Percentiles rank a stretch among this genome's conserved stretches.
These are phyloP conservation scores for Coniochaeta sp. DNA, from an alignment of 2,329 filamentous ascomycete genomes.

Conservation along the genomic window DNA sequence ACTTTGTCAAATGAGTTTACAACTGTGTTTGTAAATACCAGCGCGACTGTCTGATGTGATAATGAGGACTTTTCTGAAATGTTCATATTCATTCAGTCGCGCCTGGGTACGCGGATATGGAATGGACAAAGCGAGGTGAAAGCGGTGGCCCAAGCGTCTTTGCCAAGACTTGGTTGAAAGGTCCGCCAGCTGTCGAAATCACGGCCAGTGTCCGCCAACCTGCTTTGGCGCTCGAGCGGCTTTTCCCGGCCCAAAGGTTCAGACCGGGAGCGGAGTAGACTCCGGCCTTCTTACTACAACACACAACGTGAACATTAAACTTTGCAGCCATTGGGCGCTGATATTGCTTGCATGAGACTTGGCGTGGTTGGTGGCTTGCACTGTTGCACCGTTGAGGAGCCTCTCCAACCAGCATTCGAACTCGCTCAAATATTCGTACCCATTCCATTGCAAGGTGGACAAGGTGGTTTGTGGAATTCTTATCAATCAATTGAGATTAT, in stretches of 20 bases:
- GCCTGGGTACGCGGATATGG: neutral
- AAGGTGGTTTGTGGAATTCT: neutral
- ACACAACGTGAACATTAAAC: neutral
- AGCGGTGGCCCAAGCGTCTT: neutral
- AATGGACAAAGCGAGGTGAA: neutral
- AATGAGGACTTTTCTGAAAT: neutral
- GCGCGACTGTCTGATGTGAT: neutral
- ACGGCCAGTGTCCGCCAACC: neutral
- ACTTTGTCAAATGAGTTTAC: neutral
- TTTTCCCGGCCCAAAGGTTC: neutral
- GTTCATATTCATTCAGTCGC: neutral
- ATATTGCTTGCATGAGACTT: neutral
- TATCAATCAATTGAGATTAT: neutral
- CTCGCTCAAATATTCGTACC: neutral
- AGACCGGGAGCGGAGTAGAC: neutral
- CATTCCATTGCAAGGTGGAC: neutral
- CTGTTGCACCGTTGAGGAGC: neutral
- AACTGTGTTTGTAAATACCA: neutral
- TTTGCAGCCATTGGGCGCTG: neutral
- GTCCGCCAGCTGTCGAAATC: neutral
- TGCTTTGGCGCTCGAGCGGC: neutral
- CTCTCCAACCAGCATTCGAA: neutral
- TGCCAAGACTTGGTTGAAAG: neutral
- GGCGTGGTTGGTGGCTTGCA: neutral
- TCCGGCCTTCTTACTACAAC: neutral